Base-by-base conservation (phyloP, 192 early-diverging fungal species). In the Coemansia javaensis region DNA sequence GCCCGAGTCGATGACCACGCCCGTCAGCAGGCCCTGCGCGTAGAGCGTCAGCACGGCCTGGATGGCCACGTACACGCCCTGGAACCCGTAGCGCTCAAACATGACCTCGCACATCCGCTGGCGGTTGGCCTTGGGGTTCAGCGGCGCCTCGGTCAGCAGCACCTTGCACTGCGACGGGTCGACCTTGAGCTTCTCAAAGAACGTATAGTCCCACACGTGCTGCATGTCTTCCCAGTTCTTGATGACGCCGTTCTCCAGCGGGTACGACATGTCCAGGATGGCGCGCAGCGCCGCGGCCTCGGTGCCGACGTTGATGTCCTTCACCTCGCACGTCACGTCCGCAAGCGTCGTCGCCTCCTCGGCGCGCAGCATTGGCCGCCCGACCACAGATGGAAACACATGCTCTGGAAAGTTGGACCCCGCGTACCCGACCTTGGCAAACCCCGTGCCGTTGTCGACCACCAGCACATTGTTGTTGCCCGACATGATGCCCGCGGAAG, bases 71-170 rank as follows among this genome's bases (percentile, higher is more conserved):
- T 96, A 99, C 84, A 97, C 94, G 45, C 90, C 96, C 50, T 91
- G 91, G 37, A 84, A 81, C 71, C 93, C 92, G 85, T 96, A 97
- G 59, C 91, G 90, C 82, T 97, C 96, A 60, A 97, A 99, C 93
- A 96, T 96, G 69, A 99, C 94, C 79, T 99, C 91, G 54, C 89
- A 90, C 93, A 96, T 97, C 86, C 94, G 94, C 72, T 96, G 94
- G 66, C 96, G 90, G 84, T 99, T 97, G 61, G 82, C 84, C 83
- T 94, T 95, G 67, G 93, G 91, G 85, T 99, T 97, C 56, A 95
- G 82, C 21, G 93, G 92, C 45, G 94, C 90, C 77, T 99, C 94
- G 43, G 93, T 97, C 44, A 97, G 82, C 54, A 97, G 79, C n/a
- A 96, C 89, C 64, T 94, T 97, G 73, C 86, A 85, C 48, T 97